Evolutionary conservation across 2,329 filamentous ascomycete genomes (phyloP).

Genomic region (Monosporascus sp.): DNA sequence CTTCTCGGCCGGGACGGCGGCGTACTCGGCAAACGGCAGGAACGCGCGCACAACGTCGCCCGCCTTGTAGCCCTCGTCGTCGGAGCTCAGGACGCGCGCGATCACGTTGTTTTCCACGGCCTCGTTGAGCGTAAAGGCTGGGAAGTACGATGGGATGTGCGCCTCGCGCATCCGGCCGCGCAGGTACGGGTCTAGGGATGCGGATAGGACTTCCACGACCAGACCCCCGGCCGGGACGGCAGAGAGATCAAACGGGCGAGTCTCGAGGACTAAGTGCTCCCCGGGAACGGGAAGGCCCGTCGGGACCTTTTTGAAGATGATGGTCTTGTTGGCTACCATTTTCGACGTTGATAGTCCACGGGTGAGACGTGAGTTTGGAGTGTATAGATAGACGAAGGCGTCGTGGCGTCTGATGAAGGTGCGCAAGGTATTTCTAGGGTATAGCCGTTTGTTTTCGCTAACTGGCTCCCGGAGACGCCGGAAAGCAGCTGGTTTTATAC

Average conservation of each 20-base stretch:
- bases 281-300: constrained; percentile 57
- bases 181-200: constrained; percentile 70
- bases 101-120: constrained; percentile 57
- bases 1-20: constrained; percentile 43
- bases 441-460: too few species aligned
- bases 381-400: too few species aligned
- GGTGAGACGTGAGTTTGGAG: too few species aligned
- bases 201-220: constrained; percentile 59
- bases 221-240: constrained; percentile 55
- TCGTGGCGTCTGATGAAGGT: too few species aligned
- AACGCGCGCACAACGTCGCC: constrained; percentile 56
- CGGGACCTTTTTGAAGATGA: constrained; percentile 63
- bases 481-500: too few species aligned
- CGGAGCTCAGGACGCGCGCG: constrained; percentile 61
- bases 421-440: too few species aligned
- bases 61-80: constrained; percentile 52
- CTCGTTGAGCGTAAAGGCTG: constrained; percentile 54
- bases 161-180: constrained; percentile 62
- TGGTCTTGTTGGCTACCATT: constrained; percentile 58
- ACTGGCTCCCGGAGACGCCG: too few species aligned
- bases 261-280: constrained; percentile 58
- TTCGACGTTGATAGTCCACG: not conserved
- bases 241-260: constrained; percentile 56
- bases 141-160: constrained; percentile 54
- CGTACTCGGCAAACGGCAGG: constrained; percentile 60